Conservation (phyloP, 495 filamentous ascomycete species). For the Cetradonia linearis region DNA sequence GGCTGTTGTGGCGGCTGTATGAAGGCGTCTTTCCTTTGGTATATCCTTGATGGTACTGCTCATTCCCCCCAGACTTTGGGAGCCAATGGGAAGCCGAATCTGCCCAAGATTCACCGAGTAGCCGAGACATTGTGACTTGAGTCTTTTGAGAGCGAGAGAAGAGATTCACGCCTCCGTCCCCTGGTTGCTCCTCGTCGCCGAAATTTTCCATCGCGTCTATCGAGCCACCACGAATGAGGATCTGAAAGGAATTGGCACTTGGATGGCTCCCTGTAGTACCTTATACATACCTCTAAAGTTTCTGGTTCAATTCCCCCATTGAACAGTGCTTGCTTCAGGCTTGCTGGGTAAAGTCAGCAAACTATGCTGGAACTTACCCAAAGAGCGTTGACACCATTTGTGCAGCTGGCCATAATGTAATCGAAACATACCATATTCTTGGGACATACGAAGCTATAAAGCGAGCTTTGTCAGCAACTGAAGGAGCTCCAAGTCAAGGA, state of each 20-base stretch:
- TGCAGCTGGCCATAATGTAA: background rate
- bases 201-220: slow-evolving; percentile 21
- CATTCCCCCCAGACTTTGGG: background rate
- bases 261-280: slow-evolving; percentile 9
- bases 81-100: slow-evolving; percentile 8
- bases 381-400: slow-evolving; percentile 14
- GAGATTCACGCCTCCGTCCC: slow-evolving; percentile 25
- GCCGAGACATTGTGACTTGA: slow-evolving; percentile 7
- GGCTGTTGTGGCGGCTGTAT: slow-evolving; percentile 19
- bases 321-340: slow-evolving; percentile 51
- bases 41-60: slow-evolving; percentile 3
- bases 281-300: slow-evolving; percentile 46
- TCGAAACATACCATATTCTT: slow-evolving; percentile 33
- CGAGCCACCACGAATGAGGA: slow-evolving; percentile 42
- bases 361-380: background rate
- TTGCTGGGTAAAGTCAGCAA: slow-evolving; percentile 35
- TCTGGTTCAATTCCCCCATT: slow-evolving; percentile 52
- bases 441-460: slow-evolving; percentile 37
- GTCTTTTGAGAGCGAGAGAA: slow-evolving; percentile 5
- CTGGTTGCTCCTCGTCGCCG: slow-evolving; percentile 17
- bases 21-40: slow-evolving; percentile 11
- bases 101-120: slow-evolving; percentile 5
- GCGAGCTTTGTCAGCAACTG: slow-evolving; percentile 8
- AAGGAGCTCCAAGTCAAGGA: background rate
- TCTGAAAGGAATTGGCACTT: slow-evolving; percentile 31